A percentile compares a stretch with the other conserved stretches of the same genome.
phyloP scores from a whole-genome alignment of 2,329 filamentous ascomycete genomes.

The Sphaerulina populicola region DNA sequence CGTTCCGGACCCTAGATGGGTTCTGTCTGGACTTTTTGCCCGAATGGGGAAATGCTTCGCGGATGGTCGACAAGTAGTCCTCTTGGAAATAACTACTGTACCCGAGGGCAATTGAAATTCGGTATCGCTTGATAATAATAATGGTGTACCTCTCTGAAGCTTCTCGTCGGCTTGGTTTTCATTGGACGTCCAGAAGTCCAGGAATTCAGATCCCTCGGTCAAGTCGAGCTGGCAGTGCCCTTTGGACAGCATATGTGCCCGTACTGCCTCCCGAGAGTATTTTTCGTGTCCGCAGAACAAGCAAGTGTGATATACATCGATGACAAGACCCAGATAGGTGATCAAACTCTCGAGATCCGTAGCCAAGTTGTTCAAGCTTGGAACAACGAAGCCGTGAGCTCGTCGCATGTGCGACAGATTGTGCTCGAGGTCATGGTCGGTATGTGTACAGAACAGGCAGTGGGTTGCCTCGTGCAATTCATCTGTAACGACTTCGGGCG shows the following conservation, averaged over 20 bases:
- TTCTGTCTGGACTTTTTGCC: neutral
- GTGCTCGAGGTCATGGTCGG: slow-evolving; percentile 29
- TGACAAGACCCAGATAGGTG: slow-evolving; percentile 43
- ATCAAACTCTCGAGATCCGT: slow-evolving; percentile 45
- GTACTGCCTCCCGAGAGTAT: slow-evolving; percentile 39
- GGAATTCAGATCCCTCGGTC: slow-evolving; percentile 13
- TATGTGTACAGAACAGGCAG: slow-evolving; percentile 36
- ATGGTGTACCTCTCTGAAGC: neutral
- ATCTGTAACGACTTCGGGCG: neutral
- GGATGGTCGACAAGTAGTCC: neutral
- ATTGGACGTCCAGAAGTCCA: slow-evolving; percentile 14
- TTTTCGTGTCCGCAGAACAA: slow-evolving; percentile 44
- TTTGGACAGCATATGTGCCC: slow-evolving; percentile 46
- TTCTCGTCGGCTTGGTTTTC: neutral
- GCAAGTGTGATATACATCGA: slow-evolving; percentile 45
- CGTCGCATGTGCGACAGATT: slow-evolving; percentile 45
- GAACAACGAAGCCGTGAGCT: slow-evolving; percentile 38
- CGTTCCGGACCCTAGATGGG: neutral
- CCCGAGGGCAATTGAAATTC: slow-evolving; percentile 16
- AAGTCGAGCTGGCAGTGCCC: slow-evolving; percentile 38
- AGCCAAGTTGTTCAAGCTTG: slow-evolving; percentile 28
- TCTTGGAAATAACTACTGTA: slow-evolving; percentile 4
- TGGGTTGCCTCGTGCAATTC: neutral
- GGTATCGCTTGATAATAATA: neutral
- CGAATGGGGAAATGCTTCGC: slow-evolving; percentile 1